phyloP scores from a whole-genome alignment of 495 filamentous ascomycete genomes.

The Aspergillus incahuasiensis region DNA sequence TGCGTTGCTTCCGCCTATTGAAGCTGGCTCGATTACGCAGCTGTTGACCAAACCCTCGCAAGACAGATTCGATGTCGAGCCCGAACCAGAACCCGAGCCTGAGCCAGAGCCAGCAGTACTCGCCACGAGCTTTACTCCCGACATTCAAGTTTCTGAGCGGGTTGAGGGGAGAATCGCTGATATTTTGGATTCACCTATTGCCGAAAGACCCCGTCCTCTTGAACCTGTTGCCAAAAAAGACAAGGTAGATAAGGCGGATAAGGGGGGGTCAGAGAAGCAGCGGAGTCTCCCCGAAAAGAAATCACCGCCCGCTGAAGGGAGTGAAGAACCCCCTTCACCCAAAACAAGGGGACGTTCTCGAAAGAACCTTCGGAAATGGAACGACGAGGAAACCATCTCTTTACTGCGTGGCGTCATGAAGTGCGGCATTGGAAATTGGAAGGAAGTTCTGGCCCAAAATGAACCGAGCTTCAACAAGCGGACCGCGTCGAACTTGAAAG shows the following conservation, averaged over 20 bases:
- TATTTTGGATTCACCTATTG: constrained; percentile 30
- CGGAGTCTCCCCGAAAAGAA: background rate
- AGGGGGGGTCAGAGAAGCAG: background rate
- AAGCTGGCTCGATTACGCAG: constrained; percentile 45
- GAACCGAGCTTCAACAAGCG: constrained; percentile 72
- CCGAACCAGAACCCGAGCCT: constrained; percentile 28
- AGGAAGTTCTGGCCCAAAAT: constrained; percentile 69
- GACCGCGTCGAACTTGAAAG: constrained; percentile 78
- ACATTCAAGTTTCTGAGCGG: constrained; percentile 28
- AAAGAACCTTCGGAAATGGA: constrained; percentile 62
- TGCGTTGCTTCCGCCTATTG: constrained; percentile 67
- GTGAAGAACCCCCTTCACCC: constrained; percentile 32
- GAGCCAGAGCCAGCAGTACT: constrained; percentile 22
- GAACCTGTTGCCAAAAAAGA: constrained; percentile 12
- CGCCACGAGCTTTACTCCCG: constrained; percentile 20
- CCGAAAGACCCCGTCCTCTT: constrained; percentile 16
- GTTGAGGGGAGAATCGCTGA: constrained; percentile 37
- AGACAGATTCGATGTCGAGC: constrained; percentile 22
- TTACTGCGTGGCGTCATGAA: constrained; percentile 71
- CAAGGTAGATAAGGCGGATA: background rate
- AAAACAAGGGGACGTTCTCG: constrained; percentile 41
- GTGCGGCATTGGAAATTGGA: constrained; percentile 87
- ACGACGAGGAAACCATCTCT: constrained; percentile 75
- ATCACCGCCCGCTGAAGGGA: constrained; percentile 16
- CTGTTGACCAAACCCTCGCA: constrained; percentile 37